Evolutionary conservation across 1,284 basidiomycete genomes (phyloP).

Genomic region (Puccinia polysora): DNA sequence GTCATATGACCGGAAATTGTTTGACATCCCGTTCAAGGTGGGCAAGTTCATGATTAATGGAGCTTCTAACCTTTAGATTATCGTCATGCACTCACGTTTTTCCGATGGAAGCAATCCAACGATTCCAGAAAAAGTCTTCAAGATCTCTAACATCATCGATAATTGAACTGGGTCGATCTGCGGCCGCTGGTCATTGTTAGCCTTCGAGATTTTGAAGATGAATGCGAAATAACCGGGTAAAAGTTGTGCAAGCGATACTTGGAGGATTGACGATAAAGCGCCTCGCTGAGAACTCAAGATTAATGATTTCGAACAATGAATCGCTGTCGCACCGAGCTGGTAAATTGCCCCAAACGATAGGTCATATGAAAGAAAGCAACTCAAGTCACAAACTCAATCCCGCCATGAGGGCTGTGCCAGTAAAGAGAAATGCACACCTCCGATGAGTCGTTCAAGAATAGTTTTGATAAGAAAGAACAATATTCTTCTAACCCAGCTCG

Average conservation of each 20-base stretch:
- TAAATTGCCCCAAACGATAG: not conserved
- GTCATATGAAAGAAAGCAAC: not conserved
- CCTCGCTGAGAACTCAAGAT: conserved; percentile 1
- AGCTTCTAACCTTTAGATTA: not conserved
- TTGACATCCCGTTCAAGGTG: no score
- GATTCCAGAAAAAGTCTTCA: conserved; percentile 33
- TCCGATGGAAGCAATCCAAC: conserved; percentile 8
- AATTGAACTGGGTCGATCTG: not conserved
- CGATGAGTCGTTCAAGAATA: conserved; percentile 55
- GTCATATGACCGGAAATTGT: no score
- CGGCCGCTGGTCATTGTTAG: not conserved
- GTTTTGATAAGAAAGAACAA: conserved; percentile 77
- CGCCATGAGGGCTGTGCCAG: not conserved
- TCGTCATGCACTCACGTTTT: conserved; percentile 12
- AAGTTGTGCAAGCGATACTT: conserved; percentile 16
- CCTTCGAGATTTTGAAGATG: conserved; percentile 8
- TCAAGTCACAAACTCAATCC: no score
- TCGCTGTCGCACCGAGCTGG: conserved; percentile 20
- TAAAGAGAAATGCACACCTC: conserved; percentile 21
- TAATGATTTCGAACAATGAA: conserved; percentile 42
- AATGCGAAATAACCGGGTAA: conserved; percentile 13
- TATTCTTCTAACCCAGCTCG: conserved; percentile 74
- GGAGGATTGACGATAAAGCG: not conserved
- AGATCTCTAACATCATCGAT: conserved; percentile 11
- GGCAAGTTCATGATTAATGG: no score